Evolutionary conservation across 495 filamentous ascomycete genomes (phyloP).

Genomic region (Elaphomyces granulatus): DNA sequence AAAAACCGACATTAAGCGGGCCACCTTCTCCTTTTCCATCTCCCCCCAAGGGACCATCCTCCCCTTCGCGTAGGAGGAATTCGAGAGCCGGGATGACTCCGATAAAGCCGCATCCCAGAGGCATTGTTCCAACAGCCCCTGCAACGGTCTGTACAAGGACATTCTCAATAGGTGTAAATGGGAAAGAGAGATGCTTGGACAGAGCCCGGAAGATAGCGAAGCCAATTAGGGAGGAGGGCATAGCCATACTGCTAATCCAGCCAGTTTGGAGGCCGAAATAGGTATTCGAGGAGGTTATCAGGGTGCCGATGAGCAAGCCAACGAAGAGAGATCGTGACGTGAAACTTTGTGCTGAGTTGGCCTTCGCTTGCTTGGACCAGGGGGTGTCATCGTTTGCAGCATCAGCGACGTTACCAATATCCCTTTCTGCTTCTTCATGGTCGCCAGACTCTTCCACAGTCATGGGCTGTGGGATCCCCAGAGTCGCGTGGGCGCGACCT

Average conservation of each 20-base stretch:
- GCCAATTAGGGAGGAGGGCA: conserved; percentile 92
- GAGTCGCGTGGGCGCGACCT: too few relatives aligned
- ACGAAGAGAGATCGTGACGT: conserved; percentile 67
- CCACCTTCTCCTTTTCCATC: conserved; percentile 50
- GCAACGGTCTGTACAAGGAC: conserved; percentile 96
- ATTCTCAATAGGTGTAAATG: conserved; percentile 92
- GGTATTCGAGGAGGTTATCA: conserved; percentile 92
- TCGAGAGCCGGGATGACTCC: conserved; percentile 87
- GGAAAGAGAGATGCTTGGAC: conserved; percentile 50
- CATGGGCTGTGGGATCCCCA: too few relatives aligned
- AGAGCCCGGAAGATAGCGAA: conserved; percentile 87
- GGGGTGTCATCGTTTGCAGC: background rate
- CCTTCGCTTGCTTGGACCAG: background rate
- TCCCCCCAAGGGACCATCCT: conserved; percentile 37
- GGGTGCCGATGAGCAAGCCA: conserved; percentile 67
- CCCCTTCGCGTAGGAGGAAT: conserved; percentile 59
- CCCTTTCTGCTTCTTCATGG: background rate
- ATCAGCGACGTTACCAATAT: background rate
- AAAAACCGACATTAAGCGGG: conserved; percentile 53
- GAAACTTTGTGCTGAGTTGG: conserved; percentile 42
- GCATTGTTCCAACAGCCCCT: conserved; percentile 92
- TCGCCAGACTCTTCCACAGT: too few relatives aligned
- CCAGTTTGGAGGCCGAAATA: conserved; percentile 97
- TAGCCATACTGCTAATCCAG: conserved; percentile 74
- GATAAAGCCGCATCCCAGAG: conserved; percentile 88